These are phyloP conservation scores for Jasminum sambac DNA, from an alignment of 257 asterid species.

Conservation along the genomic window DNA sequence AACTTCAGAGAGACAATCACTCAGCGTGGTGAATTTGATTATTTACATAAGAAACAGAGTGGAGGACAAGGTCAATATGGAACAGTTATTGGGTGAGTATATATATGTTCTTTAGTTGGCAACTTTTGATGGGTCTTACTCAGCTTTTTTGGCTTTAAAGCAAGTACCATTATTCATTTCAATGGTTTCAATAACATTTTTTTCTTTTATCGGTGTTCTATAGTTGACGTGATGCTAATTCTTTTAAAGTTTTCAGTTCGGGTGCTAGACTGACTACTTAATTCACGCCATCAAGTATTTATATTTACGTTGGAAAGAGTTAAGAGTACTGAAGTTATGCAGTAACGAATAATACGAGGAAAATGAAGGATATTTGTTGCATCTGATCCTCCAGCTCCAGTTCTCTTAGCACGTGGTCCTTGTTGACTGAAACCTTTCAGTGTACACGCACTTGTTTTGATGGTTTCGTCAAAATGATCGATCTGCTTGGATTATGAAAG, in stretches of 20 bases:
- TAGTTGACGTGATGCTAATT: not conserved
- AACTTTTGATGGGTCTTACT: conserved; percentile 1
- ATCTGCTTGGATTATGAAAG: not conserved
- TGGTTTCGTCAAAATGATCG: not conserved
- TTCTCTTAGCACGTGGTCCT: not conserved
- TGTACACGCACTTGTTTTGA: not conserved
- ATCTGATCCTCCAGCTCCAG: not conserved
- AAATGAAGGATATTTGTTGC: not conserved
- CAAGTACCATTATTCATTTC: conserved; percentile 4
- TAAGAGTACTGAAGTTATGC: not conserved
- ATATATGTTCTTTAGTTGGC: conserved; percentile 3
- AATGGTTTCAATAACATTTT: not conserved
- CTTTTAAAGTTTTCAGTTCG: not conserved
- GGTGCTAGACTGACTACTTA: not conserved
- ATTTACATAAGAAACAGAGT: conserved; percentile 96
- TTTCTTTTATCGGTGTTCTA: not conserved
- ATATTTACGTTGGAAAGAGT: not conserved
- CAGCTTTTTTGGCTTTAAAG: not conserved
- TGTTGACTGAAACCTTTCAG: not conserved
- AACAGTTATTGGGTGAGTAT: conserved; percentile 81
- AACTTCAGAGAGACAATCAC: conserved; percentile 97
- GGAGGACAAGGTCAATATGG: conserved; percentile 99
- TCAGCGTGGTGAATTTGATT: conserved; percentile 89
- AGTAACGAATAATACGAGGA: not conserved
- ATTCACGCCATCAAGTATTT: not conserved